Evolutionary conservation across 2,329 filamentous ascomycete genomes (phyloP).

Genomic region (Cryphonectria radicalis): DNA sequence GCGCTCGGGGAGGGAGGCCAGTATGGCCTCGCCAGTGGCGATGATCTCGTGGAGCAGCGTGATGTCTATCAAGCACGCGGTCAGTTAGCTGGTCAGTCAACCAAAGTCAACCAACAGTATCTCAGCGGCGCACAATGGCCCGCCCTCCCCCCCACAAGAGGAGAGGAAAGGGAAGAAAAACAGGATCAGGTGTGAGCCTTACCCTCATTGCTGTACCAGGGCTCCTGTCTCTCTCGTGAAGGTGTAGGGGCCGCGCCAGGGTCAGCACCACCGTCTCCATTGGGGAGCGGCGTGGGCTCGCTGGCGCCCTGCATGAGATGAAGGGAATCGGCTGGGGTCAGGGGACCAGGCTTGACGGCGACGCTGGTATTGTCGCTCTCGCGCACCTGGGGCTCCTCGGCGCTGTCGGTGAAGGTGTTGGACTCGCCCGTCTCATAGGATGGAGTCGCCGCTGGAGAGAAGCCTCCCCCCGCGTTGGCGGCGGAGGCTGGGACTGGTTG

Average conservation of each 20-base stretch:
- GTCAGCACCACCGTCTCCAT: slow-evolving; percentile 23
- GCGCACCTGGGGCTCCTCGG: slow-evolving; percentile 26
- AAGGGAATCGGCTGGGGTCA: not conserved
- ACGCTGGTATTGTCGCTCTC: slow-evolving; percentile 28
- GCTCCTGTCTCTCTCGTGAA: slow-evolving; percentile 20
- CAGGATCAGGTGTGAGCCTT: not conserved
- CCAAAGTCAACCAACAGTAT: slow-evolving; percentile 52
- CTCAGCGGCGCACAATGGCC: not conserved
- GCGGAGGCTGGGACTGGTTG: slow-evolving; percentile 29
- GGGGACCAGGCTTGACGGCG: slow-evolving; percentile 19
- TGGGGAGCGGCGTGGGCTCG: slow-evolving; percentile 25
- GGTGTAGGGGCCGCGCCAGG: slow-evolving; percentile 23
- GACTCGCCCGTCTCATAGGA: slow-evolving; percentile 28
- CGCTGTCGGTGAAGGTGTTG: slow-evolving; percentile 29
- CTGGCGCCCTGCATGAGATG: slow-evolving; percentile 25
- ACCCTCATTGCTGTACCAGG: slow-evolving; percentile 29
- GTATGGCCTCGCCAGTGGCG: slow-evolving; percentile 68
- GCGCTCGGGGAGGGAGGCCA: slow-evolving; percentile 59
- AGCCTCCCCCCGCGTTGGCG: slow-evolving; percentile 28
- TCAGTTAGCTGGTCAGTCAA: slow-evolving; percentile 31
- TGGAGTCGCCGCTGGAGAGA: slow-evolving; percentile 26
- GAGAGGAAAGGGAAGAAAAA: not conserved
- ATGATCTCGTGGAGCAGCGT: slow-evolving; percentile 78
- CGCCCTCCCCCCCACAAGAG: slow-evolving; percentile 15
- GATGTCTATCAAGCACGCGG: slow-evolving; percentile 63